These are phyloP conservation scores for Lasiosphaeria miniovina DNA, from an alignment of 495 filamentous ascomycete species.

Conservation along the genomic window DNA sequence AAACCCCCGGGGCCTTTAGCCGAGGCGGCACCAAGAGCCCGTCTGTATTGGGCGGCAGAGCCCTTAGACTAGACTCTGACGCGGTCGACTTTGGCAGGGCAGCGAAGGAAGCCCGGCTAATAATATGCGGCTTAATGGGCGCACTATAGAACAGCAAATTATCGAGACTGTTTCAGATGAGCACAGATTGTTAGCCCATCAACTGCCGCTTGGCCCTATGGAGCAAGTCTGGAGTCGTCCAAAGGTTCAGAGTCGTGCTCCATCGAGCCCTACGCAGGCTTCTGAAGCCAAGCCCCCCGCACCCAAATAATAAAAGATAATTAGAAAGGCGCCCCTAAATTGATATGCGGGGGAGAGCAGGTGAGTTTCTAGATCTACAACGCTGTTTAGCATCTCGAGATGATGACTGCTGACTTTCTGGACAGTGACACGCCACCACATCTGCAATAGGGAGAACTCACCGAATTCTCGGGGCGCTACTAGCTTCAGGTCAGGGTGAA, in stretches of 20 bases:
- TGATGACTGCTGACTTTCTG: too few relatives aligned
- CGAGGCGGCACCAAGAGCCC: neutral
- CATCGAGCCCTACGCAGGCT: slow-evolving; percentile 5
- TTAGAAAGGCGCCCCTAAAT: neutral
- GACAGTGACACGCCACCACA: too few relatives aligned
- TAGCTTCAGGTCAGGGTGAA: neutral
- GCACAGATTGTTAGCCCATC: slow-evolving; percentile 26
- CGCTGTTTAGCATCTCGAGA: slow-evolving; percentile 1
- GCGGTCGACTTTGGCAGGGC: neutral
- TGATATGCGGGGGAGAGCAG: neutral
- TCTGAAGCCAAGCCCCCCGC: slow-evolving; percentile 6
- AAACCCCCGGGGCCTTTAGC: neutral
- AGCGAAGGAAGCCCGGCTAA: slow-evolving; percentile 16
- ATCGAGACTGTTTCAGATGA: slow-evolving; percentile 16
- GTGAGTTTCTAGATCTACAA: neutral
- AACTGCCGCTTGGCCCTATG: slow-evolving; percentile 27
- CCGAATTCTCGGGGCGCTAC: too few relatives aligned
- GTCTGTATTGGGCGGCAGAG: neutral
- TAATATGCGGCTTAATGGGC: slow-evolving; percentile 23
- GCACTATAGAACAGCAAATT: slow-evolving; percentile 18
- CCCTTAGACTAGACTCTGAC: slow-evolving; percentile 6
- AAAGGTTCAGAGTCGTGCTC: neutral
- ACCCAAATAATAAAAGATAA: slow-evolving; percentile 11
- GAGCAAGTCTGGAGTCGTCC: neutral
- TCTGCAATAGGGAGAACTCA: too few relatives aligned